These are phyloP conservation scores for Boletus huronensis DNA, from an alignment of 768 basidiomycete species.

Conservation along the genomic window DNA sequence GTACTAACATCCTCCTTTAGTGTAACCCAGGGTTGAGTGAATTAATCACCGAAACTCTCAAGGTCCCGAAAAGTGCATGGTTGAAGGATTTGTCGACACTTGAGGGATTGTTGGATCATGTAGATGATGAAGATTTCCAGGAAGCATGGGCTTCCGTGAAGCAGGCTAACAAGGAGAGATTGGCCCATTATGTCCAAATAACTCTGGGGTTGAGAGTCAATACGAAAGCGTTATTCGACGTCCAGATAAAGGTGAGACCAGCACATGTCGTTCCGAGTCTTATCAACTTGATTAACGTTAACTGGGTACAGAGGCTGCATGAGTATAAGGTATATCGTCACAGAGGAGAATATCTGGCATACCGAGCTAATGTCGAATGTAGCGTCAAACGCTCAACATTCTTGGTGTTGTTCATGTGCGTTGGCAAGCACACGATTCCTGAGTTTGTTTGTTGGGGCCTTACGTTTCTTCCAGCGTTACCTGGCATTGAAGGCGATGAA, in stretches of 20 bases:
- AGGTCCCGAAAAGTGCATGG: constrained; percentile 74
- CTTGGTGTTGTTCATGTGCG: constrained; percentile 82
- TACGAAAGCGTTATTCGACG: constrained; percentile 80
- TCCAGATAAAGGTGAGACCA: constrained; percentile 73
- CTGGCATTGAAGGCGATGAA: constrained; percentile 75
- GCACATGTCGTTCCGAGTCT: background rate
- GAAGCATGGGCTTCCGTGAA: constrained; percentile 82
- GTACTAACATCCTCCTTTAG: constrained; percentile 23
- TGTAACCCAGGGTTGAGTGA: constrained; percentile 87
- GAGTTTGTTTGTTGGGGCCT: background rate
- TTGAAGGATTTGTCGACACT: constrained; percentile 80
- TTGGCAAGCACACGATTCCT: background rate
- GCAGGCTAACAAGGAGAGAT: constrained; percentile 85
- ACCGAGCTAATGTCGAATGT: constrained; percentile 1
- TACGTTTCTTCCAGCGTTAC: constrained; percentile 57
- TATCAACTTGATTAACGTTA: background rate
- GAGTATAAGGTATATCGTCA: constrained; percentile 71
- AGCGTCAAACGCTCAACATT: constrained; percentile 94
- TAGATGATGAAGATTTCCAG: constrained; percentile 73
- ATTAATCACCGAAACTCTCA: constrained; percentile 81
- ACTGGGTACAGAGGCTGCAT: constrained; percentile 74
- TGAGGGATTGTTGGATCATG: constrained; percentile 67
- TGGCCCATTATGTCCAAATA: constrained; percentile 70
- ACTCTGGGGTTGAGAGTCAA: constrained; percentile 71
- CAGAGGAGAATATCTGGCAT: background rate